These are phyloP conservation scores for Magnaporthiopsis incrustans DNA, from an alignment of 2,329 filamentous ascomycete species.

Conservation along the genomic window DNA sequence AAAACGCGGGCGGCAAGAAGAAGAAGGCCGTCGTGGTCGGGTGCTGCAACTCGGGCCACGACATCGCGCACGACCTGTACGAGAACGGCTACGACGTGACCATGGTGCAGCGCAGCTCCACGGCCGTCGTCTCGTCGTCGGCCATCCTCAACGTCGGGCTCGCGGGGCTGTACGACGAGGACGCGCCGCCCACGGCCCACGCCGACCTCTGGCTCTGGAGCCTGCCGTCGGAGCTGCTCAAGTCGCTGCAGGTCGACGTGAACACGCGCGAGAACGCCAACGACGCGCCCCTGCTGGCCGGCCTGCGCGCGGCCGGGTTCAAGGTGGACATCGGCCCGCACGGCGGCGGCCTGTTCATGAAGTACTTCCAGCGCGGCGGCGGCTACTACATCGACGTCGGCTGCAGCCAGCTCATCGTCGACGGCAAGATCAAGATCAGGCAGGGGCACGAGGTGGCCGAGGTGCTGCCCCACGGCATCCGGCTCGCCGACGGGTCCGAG, in stretches of 20 bases:
- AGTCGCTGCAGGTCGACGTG: slow-evolving; percentile 37
- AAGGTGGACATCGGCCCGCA: slow-evolving; percentile 48
- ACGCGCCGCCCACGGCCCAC: slow-evolving; percentile 43
- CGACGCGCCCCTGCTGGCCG: slow-evolving; percentile 33
- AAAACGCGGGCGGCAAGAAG: slow-evolving; percentile 27
- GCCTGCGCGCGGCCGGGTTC: slow-evolving; percentile 48
- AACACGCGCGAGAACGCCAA: slow-evolving; percentile 27
- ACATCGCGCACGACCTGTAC: slow-evolving; percentile 50
- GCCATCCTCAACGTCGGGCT: slow-evolving; percentile 35
- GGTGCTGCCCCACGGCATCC: slow-evolving; percentile 32
- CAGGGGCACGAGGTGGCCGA: slow-evolving; percentile 39
- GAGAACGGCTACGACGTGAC: slow-evolving; percentile 52
- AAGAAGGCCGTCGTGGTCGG: slow-evolving; percentile 50
- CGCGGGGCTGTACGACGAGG: slow-evolving; percentile 29
- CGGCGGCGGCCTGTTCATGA: slow-evolving; percentile 44
- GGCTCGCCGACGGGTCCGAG: slow-evolving; percentile 38
- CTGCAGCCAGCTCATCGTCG: slow-evolving; percentile 41
- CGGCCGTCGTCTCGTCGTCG: slow-evolving; percentile 43
- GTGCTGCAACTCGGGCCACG: slow-evolving; percentile 50
- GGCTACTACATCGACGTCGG: slow-evolving; percentile 55
- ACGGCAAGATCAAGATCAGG: slow-evolving; percentile 48
- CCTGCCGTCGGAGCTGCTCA: slow-evolving; percentile 41
- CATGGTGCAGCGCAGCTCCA: slow-evolving; percentile 51
- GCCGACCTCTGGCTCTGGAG: slow-evolving; percentile 46
- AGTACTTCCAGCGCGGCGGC: slow-evolving; percentile 53